A percentile compares a stretch with the other conserved stretches of the same genome.
These are phyloP conservation scores for Mixia osmundae DNA, from an alignment of 1,284 basidiomycete species.

Conservation along the genomic window DNA sequence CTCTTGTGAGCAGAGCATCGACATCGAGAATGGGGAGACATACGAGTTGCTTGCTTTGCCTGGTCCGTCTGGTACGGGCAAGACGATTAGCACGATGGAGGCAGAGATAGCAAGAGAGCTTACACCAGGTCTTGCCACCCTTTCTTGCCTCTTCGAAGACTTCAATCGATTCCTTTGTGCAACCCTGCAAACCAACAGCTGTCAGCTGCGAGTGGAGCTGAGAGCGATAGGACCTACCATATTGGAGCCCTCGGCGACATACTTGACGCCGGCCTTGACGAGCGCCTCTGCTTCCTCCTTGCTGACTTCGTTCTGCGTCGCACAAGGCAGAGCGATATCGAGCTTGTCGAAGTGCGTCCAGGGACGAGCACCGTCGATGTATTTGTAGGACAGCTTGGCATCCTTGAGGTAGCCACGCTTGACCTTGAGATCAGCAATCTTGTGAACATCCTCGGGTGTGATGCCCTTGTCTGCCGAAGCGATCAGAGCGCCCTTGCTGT, in stretches of 20 bases:
- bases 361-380: constrained; percentile 43
- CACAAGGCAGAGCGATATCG: constrained; percentile 50
- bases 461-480: constrained; percentile 32
- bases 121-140: constrained; percentile 25
- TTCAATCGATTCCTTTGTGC: constrained; percentile 36
- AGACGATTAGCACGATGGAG: constrained; percentile 1
- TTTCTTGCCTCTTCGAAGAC: constrained; percentile 42
- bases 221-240: constrained; percentile 24
- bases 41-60: constrained; percentile 49
- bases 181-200: constrained; percentile 27
- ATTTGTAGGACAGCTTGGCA: constrained; percentile 31
- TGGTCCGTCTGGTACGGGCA: constrained; percentile 40
- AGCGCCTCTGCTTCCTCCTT: constrained; percentile 45
- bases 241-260: constrained; percentile 57
- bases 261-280: constrained; percentile 41
- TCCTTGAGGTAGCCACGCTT: constrained; percentile 35
- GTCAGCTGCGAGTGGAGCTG: constrained; percentile 9
- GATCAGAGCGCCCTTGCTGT: constrained; percentile 49
- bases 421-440: constrained; percentile 39
- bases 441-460: constrained; percentile 33
- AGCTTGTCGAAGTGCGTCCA: constrained; percentile 45
- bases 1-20: constrained; percentile 16
- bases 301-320: constrained; percentile 55
- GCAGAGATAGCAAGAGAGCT: neutral
- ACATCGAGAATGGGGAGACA: constrained; percentile 25